These are phyloP conservation scores for Globisporangium mamillatum DNA, from an alignment of 352 stramenopile species.

Conservation along the genomic window DNA sequence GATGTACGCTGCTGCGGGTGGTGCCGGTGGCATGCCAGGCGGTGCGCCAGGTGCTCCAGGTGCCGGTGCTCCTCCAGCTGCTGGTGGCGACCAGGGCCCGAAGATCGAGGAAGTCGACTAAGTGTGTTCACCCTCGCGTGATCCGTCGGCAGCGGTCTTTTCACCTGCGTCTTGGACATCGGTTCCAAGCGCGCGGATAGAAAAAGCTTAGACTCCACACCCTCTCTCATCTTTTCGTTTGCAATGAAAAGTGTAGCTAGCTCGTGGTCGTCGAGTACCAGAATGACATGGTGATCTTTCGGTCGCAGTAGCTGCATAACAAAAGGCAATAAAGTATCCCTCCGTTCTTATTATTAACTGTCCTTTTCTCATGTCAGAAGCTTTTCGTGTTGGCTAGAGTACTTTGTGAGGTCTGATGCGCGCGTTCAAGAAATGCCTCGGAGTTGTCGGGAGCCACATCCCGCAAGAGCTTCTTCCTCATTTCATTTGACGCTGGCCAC, in stretches of 20 bases:
- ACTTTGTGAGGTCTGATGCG: no score
- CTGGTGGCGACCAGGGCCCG: constrained; percentile 43
- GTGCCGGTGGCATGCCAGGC: constrained; percentile 42
- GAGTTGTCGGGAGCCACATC: no score
- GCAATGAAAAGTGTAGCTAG: constrained; percentile 2
- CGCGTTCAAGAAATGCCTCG: no score
- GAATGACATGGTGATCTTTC: constrained; percentile 5
- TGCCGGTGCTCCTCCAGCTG: constrained; percentile 27
- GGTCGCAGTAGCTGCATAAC: background rate
- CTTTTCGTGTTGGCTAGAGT: no score
- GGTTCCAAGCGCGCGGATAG: background rate
- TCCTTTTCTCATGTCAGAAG: no score
- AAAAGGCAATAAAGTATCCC: constrained; percentile 6
- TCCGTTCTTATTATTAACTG: background rate
- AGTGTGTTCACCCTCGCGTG: constrained; percentile 1
- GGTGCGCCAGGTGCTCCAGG: constrained; percentile 15
- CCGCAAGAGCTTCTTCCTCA: background rate
- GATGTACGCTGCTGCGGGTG: constrained; percentile 71
- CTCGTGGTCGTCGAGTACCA: background rate
- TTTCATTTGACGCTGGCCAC: background rate
- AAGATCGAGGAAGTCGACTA: constrained; percentile 71
- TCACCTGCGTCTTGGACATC: background rate
- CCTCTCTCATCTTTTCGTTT: background rate
- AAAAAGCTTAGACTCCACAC: background rate
- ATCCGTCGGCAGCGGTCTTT: constrained; percentile 3